Evolutionary conservation across 139 green algal genomes (phyloP).

Genomic region (Chlorella sp.): DNA sequence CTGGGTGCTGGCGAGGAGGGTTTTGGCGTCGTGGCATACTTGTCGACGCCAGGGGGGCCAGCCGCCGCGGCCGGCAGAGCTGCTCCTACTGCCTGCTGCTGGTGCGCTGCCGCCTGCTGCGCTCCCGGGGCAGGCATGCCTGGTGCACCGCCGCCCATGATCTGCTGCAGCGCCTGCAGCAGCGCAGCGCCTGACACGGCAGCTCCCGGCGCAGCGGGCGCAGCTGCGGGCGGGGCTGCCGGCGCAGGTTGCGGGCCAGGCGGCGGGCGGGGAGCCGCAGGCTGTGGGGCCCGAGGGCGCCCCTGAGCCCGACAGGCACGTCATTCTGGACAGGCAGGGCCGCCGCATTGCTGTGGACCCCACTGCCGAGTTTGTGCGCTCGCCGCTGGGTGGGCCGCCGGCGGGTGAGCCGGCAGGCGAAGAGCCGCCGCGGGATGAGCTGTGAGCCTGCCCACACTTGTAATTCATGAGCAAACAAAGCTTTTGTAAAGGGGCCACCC

Average conservation of each 20-base stretch:
- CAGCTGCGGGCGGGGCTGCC: no score
- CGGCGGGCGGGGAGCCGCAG: not conserved
- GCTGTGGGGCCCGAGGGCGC: not conserved
- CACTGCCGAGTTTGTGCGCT: slow-evolving; percentile 13
- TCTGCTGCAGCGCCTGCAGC: slow-evolving; percentile 15
- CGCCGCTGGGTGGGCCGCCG: not conserved
- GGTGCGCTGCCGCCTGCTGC: not conserved
- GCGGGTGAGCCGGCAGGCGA: not conserved
- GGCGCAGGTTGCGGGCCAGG: not conserved
- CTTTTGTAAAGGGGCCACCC: no score
- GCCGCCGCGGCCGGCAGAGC: no score
- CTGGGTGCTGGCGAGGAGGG: not conserved
- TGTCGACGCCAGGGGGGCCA: not conserved
- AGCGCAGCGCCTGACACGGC: not conserved
- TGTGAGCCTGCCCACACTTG: no score
- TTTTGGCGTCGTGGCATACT: not conserved
- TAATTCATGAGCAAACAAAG: no score
- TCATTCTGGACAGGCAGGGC: not conserved
- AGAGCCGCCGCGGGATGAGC: not conserved
- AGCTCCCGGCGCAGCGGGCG: not conserved
- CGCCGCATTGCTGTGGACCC: not conserved
- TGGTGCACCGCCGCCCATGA: no score
- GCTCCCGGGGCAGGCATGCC: not conserved
- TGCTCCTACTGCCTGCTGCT: not conserved
- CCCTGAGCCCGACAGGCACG: not conserved